Percentiles rank a stretch among this genome's conserved stretches.
phyloP scores from a whole-genome alignment of 192 early-diverging fungal genomes.

The Entomortierella beljakovae region DNA sequence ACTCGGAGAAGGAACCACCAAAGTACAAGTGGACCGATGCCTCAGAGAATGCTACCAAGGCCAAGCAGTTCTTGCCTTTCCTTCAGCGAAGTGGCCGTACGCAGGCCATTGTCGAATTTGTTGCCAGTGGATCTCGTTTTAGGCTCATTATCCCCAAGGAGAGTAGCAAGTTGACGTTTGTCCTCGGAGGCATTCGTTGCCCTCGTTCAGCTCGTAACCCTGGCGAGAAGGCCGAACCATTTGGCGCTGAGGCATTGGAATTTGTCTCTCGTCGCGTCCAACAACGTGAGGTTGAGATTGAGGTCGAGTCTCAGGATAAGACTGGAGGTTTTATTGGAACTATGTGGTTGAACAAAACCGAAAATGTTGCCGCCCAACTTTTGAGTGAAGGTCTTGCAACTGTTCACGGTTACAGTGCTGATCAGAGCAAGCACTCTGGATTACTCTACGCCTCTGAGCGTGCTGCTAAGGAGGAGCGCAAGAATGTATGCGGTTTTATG shows the following conservation, averaged over 20 bases:
- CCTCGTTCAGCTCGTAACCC: conserved; percentile 80
- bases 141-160: conserved; percentile 88
- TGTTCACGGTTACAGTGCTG: conserved; percentile 88
- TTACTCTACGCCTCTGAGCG: conserved; percentile 84
- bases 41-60: conserved; percentile 81
- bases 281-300: conserved; percentile 95
- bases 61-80: conserved; percentile 86
- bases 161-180: conserved; percentile 84
- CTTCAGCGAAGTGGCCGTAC: conserved; percentile 85
- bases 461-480: conserved; percentile 72
- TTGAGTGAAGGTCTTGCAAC: conserved; percentile 85
- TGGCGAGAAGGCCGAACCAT: conserved; percentile 84
- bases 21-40: conserved; percentile 83
- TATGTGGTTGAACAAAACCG: conserved; percentile 74
- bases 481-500: conserved; percentile 60
- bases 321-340: conserved; percentile 92
- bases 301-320: conserved; percentile 91
- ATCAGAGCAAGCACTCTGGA: conserved; percentile 76
- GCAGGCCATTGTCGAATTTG: conserved; percentile 89
- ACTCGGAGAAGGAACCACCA: conserved; percentile 86
- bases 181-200: conserved; percentile 86
- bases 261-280: conserved; percentile 72
- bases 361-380: conserved; percentile 81
- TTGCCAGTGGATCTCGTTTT: conserved; percentile 86
- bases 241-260: conserved; percentile 84